Base-by-base conservation (phyloP, 768 basidiomycete species). In the Pulveroboletus sp. region DNA sequence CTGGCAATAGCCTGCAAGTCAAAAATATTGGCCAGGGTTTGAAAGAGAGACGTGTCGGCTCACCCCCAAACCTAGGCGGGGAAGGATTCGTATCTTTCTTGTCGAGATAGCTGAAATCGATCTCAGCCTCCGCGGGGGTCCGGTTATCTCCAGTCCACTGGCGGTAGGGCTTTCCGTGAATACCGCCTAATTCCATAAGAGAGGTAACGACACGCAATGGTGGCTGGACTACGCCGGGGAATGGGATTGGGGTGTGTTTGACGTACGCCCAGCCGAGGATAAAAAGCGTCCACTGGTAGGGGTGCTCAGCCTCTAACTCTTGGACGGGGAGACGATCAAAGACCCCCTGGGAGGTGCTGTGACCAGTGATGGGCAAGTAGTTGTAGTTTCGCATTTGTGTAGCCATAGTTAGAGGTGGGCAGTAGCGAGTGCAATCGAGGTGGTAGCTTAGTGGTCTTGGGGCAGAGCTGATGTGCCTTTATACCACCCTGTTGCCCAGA, bases 11-110 rank as follows among this genome's bases (percentile, higher is more conserved):
- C 62, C 62, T 63, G 31, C n/a, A 30, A 33, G 27, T 41, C 21
- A 21, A 21, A 37, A 14, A 8, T 21, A 21, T 38, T 8, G 21
- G 24, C 11, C 28, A 2, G 27, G 15, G 7, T 11, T 39, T 40
- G 9, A 15, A 39, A 37, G 6, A 11, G 24, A 31, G 27, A n/a
- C 6, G 33, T 11, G 30, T 6, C 5, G 13, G 2, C 46, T 33
- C 50, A 65, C 65, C 60, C 54, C 65, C 60, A 35, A 65, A 67
- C 33, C 63, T 51, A 18, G 59, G 52, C 35, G 64, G 64, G 18
- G 33, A 50, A 27, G 64, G 63, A n/a, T 53, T 43, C 24, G 48
- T 65, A 18, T 67, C 64, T 41, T 65, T 65, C 37, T 49, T 59
- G 42, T 61, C 63, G 0, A 28, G 24, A 32, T 56, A 42, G 28